Evolutionary conservation across 139 green algal genomes (phyloP), one percentile per base, ranked within the genome.

Genomic region (Gonium pectorale): DNA sequence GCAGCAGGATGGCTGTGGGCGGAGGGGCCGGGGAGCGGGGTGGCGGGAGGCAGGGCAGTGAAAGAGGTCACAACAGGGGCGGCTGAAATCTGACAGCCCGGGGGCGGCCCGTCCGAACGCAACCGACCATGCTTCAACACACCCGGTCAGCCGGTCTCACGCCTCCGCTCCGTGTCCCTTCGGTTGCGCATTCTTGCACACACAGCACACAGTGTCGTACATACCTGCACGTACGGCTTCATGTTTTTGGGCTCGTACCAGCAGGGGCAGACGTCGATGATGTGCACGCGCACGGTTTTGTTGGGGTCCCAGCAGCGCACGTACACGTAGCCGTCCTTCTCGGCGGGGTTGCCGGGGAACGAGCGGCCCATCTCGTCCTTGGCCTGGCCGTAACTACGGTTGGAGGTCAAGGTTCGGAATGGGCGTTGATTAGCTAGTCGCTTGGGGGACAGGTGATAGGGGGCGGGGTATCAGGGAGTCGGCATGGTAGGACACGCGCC

Each of bases 261-360:
- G 78, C 78, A 85, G 26, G 79, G 79, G 46, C 79, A 85, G 33
- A 85, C 68, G 79, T 85, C 77, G 74, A 82, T 60, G 40, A 82
- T 41, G 74, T 85, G 66, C 46, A 85, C 79, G 8, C 64, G 66
- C 1, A 85, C 29, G 15, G 41, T 64, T 5, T 56, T 59, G 26
- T 43, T 56, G 37, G 79, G 79, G 46, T 85, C 35, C 79, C 79
- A 85, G 35, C 79, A 85, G 33, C 43, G 31, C 1, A 85, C 79
- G 49, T 79, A 67, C 49, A 85, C 46, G 51, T 69, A 78, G 46
- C 51, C 79, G 8, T 77, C 66, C 49, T 52, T 44, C 56, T 74
- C 62, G 33, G 78, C 78, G 44, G 63, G 63, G 62, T 85, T 85
- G 44, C 78, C 78, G 2, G 78, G 78, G 62, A 85, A 85, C 21